Conservation (phyloP, 768 basidiomycete genomes). For the Termitomyces sp. region DNA sequence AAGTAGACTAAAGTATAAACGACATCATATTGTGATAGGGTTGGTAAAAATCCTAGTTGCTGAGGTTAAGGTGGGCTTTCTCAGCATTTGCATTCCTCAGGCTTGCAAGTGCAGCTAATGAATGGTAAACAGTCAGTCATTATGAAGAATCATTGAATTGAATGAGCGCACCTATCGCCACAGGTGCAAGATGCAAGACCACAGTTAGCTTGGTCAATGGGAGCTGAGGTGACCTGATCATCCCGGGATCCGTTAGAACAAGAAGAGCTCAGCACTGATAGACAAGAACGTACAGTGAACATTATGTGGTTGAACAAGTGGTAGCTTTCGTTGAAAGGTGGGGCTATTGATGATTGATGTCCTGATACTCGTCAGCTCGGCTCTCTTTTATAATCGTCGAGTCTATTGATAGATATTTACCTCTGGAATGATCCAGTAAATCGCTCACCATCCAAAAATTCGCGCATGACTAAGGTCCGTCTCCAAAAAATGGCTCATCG, state of each 20-base stretch:
- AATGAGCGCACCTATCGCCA: conserved; percentile 39
- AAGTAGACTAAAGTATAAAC: neutral
- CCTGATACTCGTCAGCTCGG: too few relatives aligned
- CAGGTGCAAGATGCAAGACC: conserved; percentile 50
- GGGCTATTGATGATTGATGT: neutral
- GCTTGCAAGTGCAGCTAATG: conserved; percentile 56
- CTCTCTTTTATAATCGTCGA: neutral
- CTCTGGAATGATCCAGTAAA: neutral
- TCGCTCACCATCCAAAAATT: conserved; percentile 4
- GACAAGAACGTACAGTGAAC: neutral
- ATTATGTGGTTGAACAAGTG: neutral
- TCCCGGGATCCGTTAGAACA: neutral
- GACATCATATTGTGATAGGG: neutral
- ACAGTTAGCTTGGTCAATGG: conserved; percentile 45
- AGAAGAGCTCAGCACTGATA: neutral
- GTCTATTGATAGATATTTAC: conserved; percentile 1
- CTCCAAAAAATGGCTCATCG: conserved; percentile 2
- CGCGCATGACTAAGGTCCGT: neutral
- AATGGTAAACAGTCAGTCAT: neutral
- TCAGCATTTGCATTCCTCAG: conserved; percentile 67
- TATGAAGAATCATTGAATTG: neutral
- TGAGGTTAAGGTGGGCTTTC: neutral
- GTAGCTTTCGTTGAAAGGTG: neutral
- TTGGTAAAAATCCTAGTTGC: neutral
- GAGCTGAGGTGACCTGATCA: conserved; percentile 31